These are phyloP conservation scores for Elasticomyces elasticus DNA, from an alignment of 495 filamentous ascomycete genomes.

Conservation along the genomic window DNA sequence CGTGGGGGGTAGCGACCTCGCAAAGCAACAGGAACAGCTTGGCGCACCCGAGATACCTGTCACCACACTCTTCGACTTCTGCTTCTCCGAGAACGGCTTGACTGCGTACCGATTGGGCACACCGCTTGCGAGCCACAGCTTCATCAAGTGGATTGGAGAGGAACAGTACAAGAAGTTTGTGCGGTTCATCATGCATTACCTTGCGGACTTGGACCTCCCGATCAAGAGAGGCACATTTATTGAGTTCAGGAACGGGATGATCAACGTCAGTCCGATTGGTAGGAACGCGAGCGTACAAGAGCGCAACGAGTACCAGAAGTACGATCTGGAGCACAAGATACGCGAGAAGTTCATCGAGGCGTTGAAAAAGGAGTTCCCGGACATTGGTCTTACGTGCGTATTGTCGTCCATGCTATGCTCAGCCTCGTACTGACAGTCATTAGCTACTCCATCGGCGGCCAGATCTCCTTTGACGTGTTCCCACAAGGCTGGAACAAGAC, in stretches of 20 bases:
- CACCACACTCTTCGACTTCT: slow-evolving; percentile 83
- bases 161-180: slow-evolving; percentile 82
- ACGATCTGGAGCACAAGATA: slow-evolving; percentile 65
- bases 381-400: slow-evolving; percentile 75
- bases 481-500: slow-evolving; percentile 97
- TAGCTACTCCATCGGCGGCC: slow-evolving; percentile 86
- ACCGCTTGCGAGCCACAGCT: slow-evolving; percentile 60
- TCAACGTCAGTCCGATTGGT: slow-evolving; percentile 89
- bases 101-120: slow-evolving; percentile 76
- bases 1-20: slow-evolving; percentile 60
- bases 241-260: slow-evolving; percentile 95
- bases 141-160: slow-evolving; percentile 90
- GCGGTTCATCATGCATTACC: slow-evolving; percentile 75
- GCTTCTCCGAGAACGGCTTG: slow-evolving; percentile 91
- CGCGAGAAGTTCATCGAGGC: slow-evolving; percentile 60
- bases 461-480: slow-evolving; percentile 98
- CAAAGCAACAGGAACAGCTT: slow-evolving; percentile 93
- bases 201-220: slow-evolving; percentile 79
- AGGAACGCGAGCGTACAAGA: slow-evolving; percentile 76
- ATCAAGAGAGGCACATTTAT: slow-evolving; percentile 92
- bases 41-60: slow-evolving; percentile 54
- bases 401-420: background rate
- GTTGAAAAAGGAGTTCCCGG: slow-evolving; percentile 69
- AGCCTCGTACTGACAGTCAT: slow-evolving; percentile 1
- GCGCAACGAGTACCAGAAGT: slow-evolving; percentile 66